Conservation (phyloP, 2,329 filamentous ascomycete species). For the Arthroderma uncinatum region DNA sequence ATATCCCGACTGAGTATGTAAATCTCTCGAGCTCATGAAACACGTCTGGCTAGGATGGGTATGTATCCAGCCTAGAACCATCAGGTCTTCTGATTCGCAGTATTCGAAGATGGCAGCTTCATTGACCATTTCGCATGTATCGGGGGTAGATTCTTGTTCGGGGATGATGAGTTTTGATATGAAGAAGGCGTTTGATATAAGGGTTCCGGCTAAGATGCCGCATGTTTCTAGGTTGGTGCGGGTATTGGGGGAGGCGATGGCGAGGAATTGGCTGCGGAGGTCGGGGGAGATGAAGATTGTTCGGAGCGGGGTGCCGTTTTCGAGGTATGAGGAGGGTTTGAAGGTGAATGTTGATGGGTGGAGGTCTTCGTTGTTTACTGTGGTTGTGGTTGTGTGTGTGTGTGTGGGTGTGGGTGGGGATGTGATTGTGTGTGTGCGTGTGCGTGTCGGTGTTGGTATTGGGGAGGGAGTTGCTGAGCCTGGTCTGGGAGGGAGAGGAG, state of each 20-base stretch:
- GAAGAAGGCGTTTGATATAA: slow-evolving; percentile 88
- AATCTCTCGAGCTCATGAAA: slow-evolving; percentile 89
- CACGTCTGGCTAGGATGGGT: slow-evolving; percentile 94
- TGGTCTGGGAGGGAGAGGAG: slow-evolving; percentile 14
- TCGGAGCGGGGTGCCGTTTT: slow-evolving; percentile 76
- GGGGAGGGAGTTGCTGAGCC: slow-evolving; percentile 15
- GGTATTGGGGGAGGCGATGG: slow-evolving; percentile 66
- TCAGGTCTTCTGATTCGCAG: slow-evolving; percentile 69
- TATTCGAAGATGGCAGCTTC: slow-evolving; percentile 79
- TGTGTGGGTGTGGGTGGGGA: slow-evolving; percentile 21
- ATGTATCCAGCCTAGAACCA: slow-evolving; percentile 94
- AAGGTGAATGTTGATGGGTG: slow-evolving; percentile 57
- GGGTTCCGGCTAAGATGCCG: slow-evolving; percentile 80
- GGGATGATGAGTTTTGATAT: slow-evolving; percentile 81
- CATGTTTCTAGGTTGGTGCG: slow-evolving; percentile 79
- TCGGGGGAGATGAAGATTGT: slow-evolving; percentile 74
- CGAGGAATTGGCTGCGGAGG: slow-evolving; percentile 63
- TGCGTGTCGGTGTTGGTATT: slow-evolving; percentile 21
- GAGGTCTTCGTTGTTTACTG: slow-evolving; percentile 23
- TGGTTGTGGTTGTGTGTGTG: not conserved
- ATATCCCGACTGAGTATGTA: slow-evolving; percentile 89
- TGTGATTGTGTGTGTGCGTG: slow-evolving; percentile 16
- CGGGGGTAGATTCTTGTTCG: slow-evolving; percentile 75
- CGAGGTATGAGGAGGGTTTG: slow-evolving; percentile 73
- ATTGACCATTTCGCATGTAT: slow-evolving; percentile 91